Percentiles rank a stretch among this genome's conserved stretches.
Conservation (phyloP, 2,329 filamentous ascomycete species). For the Huntiella moniliformis region DNA sequence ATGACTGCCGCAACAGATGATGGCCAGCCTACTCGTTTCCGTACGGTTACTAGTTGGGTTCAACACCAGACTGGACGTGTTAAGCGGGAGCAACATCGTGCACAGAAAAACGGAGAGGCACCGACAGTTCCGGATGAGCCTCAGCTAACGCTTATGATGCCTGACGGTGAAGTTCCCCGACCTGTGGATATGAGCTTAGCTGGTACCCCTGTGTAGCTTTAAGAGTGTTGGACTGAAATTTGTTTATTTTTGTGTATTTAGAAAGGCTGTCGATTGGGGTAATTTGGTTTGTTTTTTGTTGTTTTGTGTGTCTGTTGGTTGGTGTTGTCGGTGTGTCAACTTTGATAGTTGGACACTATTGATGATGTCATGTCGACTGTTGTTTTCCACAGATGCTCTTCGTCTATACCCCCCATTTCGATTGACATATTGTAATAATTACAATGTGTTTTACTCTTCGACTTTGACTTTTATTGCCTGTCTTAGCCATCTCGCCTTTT, state of each 20-base stretch:
- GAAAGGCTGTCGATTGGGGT: neutral
- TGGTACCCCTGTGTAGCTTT: neutral
- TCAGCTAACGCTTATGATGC: slow-evolving; percentile 31
- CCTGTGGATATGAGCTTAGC: slow-evolving; percentile 19
- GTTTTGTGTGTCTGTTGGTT: neutral
- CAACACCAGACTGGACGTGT: slow-evolving; percentile 40
- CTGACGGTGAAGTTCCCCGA: slow-evolving; percentile 28
- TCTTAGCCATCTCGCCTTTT: no score
- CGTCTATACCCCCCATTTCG: no score
- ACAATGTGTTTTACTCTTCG: no score
- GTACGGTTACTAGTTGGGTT: slow-evolving; percentile 44
- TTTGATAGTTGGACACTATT: no score
- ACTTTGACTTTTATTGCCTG: no score
- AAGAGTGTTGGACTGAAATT: no score
- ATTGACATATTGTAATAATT: no score
- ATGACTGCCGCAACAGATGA: slow-evolving; percentile 37
- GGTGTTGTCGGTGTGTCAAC: no score
- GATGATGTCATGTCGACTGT: no score
- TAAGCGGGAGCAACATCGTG: slow-evolving; percentile 26
- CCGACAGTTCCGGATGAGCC: slow-evolving; percentile 28
- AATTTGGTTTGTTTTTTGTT: neutral
- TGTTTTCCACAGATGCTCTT: no score
- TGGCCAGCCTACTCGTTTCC: slow-evolving; percentile 31
- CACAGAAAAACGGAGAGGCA: slow-evolving; percentile 15
- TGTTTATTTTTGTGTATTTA: neutral